Evolutionary conservation across 1,284 basidiomycete genomes (phyloP).

Genomic region (Coniferiporia sulphurascens): DNA sequence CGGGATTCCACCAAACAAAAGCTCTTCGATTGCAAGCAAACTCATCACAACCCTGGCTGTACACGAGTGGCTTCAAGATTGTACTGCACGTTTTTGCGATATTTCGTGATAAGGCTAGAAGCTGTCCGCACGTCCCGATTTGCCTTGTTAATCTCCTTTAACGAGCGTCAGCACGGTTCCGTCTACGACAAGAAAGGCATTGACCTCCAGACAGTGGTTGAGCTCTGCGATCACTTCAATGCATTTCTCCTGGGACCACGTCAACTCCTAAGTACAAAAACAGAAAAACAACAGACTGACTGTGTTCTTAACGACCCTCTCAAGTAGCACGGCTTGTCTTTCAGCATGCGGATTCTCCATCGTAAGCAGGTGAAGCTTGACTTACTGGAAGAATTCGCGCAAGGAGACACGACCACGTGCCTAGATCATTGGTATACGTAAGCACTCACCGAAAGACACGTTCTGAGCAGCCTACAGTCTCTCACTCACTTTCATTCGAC

Average conservation of each 20-base stretch:
- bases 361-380: background rate
- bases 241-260: conserved; percentile 58
- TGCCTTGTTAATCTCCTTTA: conserved; percentile 65
- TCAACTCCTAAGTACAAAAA: background rate
- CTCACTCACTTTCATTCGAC: too few species aligned
- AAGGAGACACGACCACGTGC: conserved; percentile 5
- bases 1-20: background rate
- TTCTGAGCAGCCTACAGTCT: too few species aligned
- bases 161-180: background rate
- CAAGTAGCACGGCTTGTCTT: conserved; percentile 82
- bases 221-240: conserved; percentile 78
- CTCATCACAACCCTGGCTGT: conserved; percentile 6
- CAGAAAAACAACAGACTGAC: conserved; percentile 41
- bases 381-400: background rate
- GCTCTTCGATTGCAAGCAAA: background rate
- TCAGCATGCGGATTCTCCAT: conserved; percentile 47
- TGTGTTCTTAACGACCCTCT: conserved; percentile 86
- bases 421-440: background rate
- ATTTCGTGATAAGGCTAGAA: conserved; percentile 74
- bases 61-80: conserved; percentile 66
- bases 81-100: conserved; percentile 81
- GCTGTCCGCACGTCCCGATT: conserved; percentile 70
- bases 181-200: conserved; percentile 1
- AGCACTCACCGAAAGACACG: background rate
- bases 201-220: conserved; percentile 72